phyloP scores from a whole-genome alignment of 2,329 filamentous ascomycete genomes.

The Ascochyta fabae region DNA sequence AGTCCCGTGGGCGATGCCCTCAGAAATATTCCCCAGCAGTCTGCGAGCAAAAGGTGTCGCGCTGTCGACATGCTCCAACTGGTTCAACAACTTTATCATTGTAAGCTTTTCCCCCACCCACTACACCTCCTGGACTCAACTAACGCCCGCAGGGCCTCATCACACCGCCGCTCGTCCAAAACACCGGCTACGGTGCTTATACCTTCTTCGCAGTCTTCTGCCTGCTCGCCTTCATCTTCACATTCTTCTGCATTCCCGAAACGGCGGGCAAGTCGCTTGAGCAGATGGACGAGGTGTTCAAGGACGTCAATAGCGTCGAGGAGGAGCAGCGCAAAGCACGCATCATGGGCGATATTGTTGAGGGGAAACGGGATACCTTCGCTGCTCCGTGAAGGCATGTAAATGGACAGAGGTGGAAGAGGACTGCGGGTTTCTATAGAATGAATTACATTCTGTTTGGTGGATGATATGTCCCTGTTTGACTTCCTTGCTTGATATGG shows the following conservation, averaged over 20 bases:
- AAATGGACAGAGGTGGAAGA: no score
- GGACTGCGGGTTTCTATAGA: no score
- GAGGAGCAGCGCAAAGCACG: conserved; percentile 42
- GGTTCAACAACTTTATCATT: conserved; percentile 69
- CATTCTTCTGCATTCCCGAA: conserved; percentile 45
- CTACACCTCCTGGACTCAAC: conserved; percentile 33
- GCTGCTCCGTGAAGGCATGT: not conserved
- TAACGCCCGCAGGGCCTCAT: conserved; percentile 62
- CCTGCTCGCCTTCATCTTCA: conserved; percentile 43
- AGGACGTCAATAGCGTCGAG: conserved; percentile 44
- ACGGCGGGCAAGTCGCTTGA: conserved; percentile 45
- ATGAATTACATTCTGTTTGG: no score
- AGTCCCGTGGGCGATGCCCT: conserved; percentile 56
- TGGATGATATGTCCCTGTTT: no score
- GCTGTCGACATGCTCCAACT: conserved; percentile 68
- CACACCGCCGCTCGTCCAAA: conserved; percentile 68
- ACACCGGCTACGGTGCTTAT: conserved; percentile 57
- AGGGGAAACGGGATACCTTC: conserved; percentile 21
- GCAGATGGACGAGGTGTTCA: conserved; percentile 49
- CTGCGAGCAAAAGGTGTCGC: conserved; percentile 70
- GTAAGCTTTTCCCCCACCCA: conserved; percentile 21
- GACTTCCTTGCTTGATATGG: no score
- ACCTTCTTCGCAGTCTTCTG: conserved; percentile 50
- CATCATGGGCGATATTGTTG: conserved; percentile 41
- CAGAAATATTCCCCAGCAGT: conserved; percentile 69